Evolutionary conservation across 345 rosid genomes (phyloP), one percentile per base, ranked within the genome.

Genomic region (Aquilaria yunnanensis): DNA sequence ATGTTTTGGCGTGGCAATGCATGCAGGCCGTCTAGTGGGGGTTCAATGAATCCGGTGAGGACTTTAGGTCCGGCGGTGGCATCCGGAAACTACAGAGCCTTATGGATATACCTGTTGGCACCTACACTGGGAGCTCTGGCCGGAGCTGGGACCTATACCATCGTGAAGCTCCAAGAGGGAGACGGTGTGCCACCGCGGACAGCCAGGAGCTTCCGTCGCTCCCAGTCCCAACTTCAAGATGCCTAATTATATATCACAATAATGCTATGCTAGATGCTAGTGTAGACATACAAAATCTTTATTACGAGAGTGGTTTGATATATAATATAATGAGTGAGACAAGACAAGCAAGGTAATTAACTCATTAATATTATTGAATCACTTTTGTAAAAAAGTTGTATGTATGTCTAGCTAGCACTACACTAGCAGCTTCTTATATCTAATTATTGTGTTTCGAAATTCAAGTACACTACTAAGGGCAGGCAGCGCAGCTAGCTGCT

Each of bases 21-120:
- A 45, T 14, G 72, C 78, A 93, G 99, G 68, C 90, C 91, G 48
- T 78, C 95, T 31, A 94, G 74, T 59, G 99, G 99, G 32, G 99
- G 74, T 60, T 88, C 93, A 63, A 86, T 86, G 93, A 86, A 86
- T 56, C 93, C 89, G 0, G 93, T 86, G 67, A 66, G 93, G 65
- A 94, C 96, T 11, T 64, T 94, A 29, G 99, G 99, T 31, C 99
- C 99, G 0, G 99, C 99, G 0, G 82, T 94, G 51, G 99, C 97
- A 6, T 84, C 97, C 59, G 99, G 97, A 72, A 88, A 86, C 67
- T 94, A 88, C 66, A 74, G 67, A 51, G 72, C 79, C 47, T 31
- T 90, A 10, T 94, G 99, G 99, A 56, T 94, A 32, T 94, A 88
- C 71, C 71, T 94, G 16, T 47, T 94, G 60, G 99, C 97, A 12